Evolutionary conservation across 164 flowering plant genomes (phyloP), one percentile per base, ranked within the genome.

Genomic region (Vitis labrusca): DNA sequence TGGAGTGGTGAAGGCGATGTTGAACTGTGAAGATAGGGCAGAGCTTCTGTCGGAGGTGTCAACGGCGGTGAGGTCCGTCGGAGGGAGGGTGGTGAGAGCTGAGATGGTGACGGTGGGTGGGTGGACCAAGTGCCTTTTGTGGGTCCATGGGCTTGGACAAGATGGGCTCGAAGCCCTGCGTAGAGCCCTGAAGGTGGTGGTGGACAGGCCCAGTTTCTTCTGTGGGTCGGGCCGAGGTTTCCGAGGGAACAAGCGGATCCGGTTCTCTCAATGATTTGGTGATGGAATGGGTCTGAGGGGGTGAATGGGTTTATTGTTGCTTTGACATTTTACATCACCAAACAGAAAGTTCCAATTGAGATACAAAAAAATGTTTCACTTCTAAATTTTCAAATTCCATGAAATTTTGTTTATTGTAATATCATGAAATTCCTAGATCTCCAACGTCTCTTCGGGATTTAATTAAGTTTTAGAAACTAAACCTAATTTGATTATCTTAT

Each of bases 51-150:
- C 67, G 27, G 85, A 80, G 9, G 0, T 84, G 50, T 70, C 77
- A 50, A 68, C 63, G 70, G 84, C 86, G 19, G 13, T 86, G 59
- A 73, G 60, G 27, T 50, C 80, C 9, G 77, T 73, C 51, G 53
- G 70, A 15, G 85, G 68, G 16, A 80, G 60, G 72, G 73, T 77
- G 29, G 76, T 79, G 58, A 73, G 71, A 70, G 83, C 81, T 9
- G 88, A 84, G 75, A 81, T 84, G 77, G 74, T 76, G 16, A 79
- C 79, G 2, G 66, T 86, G 2, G 88, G 87, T 8, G 88, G 89
- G 56, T 66, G 90, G 72, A 78, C 70, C 15, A 80, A 81, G 66
- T 65, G 64, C 59, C 71, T 71, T 2, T 13, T 86, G 66, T 78
- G 77, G 82, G 71, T 84, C 1, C 71, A 57, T 9, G 81, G 81